Evolutionary conservation across 164 flowering plant genomes (phyloP).

Genomic region (Nymphaea thermarum): DNA sequence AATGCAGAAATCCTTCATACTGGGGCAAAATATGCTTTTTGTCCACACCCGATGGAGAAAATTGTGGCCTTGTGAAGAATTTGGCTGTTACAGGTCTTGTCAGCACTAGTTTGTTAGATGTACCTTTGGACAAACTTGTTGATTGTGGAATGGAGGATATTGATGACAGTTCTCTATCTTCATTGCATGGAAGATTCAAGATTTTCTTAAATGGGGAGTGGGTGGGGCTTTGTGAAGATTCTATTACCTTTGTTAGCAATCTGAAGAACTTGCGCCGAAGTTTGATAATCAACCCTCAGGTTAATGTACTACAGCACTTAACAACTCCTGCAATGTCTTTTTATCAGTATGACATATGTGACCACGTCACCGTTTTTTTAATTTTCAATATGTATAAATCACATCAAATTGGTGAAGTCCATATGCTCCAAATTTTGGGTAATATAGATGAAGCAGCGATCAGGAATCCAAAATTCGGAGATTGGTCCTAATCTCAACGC

Average conservation of each 20-base stretch:
- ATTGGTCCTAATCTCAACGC: too few relatives aligned
- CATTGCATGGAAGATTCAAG: constrained; percentile 38
- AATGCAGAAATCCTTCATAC: constrained; percentile 84
- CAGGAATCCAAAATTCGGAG: too few relatives aligned
- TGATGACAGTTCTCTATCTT: constrained; percentile 24
- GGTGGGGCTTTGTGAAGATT: constrained; percentile 70
- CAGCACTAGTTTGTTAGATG: constrained; percentile 33
- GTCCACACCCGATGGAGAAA: constrained; percentile 91
- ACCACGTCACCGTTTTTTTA: too few relatives aligned
- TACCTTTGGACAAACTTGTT: constrained; percentile 27
- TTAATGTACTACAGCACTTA: constrained; percentile 7
- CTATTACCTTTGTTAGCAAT: constrained; percentile 44
- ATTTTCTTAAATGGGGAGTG: constrained; percentile 80
- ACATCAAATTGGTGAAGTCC: too few relatives aligned
- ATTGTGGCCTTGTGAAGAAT: constrained; percentile 95
- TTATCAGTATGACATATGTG: too few relatives aligned
- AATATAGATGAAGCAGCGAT: too few relatives aligned
- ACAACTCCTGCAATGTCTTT: too few relatives aligned
- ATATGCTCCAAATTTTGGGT: too few relatives aligned
- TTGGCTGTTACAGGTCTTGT: constrained; percentile 75
- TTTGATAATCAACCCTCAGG: constrained; percentile 55
- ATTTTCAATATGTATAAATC: too few relatives aligned
- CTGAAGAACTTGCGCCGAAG: constrained; percentile 54
- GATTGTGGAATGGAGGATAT: constrained; percentile 69
- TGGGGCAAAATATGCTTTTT: constrained; percentile 91